Conservation (phyloP, 2,329 filamentous ascomycete species). For the Fonsecaea monophora region DNA sequence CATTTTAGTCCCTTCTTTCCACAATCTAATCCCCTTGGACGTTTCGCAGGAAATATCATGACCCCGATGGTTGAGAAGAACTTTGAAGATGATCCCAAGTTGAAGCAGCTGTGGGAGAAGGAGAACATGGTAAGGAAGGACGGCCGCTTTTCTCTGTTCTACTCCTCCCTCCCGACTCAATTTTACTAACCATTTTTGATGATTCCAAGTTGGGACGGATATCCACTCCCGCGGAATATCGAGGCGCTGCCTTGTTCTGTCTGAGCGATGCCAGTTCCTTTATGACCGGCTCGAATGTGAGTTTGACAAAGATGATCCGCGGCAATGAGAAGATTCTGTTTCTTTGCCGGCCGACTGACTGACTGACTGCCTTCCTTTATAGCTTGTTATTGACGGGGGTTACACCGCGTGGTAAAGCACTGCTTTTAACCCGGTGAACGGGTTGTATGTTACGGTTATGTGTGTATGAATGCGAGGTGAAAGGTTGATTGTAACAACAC, state of each 20-base stretch:
- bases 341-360: neutral
- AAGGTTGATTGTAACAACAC: neutral
- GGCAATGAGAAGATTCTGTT: too few species aligned
- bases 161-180: neutral
- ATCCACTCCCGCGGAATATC: slow-evolving; percentile 72
- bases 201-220: slow-evolving; percentile 57
- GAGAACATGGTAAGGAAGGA: slow-evolving; percentile 55
- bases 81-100: slow-evolving; percentile 76
- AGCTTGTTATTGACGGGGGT: slow-evolving; percentile 52
- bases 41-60: slow-evolving; percentile 51
- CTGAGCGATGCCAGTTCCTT: slow-evolving; percentile 60
- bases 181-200: neutral
- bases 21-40: neutral
- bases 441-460: too few species aligned
- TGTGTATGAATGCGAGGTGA: neutral
- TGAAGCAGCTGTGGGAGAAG: slow-evolving; percentile 50
- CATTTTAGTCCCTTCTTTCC: neutral
- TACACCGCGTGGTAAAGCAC: slow-evolving; percentile 36
- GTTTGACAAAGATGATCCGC: neutral
- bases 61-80: slow-evolving; percentile 81
- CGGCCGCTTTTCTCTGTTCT: neutral
- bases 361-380: slow-evolving; percentile 33
- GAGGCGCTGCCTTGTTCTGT: slow-evolving; percentile 60
- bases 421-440: neutral
- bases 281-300: slow-evolving; percentile 57